phyloP scores from a whole-genome alignment of 768 basidiomycete species.

The Boletus subparvulus region DNA sequence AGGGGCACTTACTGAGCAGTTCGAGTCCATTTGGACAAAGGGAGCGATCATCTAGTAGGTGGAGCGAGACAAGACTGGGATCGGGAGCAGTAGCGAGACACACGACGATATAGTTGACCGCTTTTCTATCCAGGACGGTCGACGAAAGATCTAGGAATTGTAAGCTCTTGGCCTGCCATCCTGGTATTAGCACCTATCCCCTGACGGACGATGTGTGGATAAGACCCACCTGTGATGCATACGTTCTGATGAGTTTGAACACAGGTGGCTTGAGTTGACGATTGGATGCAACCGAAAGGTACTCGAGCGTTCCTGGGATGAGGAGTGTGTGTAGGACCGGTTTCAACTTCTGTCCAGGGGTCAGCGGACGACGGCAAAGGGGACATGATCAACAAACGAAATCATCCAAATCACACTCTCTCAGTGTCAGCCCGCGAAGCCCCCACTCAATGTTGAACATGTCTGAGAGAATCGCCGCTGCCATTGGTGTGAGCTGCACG shows the following conservation, averaged over 20 bases:
- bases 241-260: conserved; percentile 79
- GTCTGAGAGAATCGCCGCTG: no score
- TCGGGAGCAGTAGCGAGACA: conserved; percentile 48
- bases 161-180: conserved; percentile 63
- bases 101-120: conserved; percentile 76
- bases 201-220: neutral
- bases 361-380: neutral
- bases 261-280: conserved; percentile 72
- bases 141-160: conserved; percentile 91
- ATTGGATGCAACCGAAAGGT: conserved; percentile 86
- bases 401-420: conserved; percentile 87
- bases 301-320: conserved; percentile 76
- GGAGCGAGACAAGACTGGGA: conserved; percentile 67
- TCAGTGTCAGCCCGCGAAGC: conserved; percentile 76
- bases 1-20: conserved; percentile 60
- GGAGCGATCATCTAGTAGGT: conserved; percentile 84
- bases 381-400: conserved; percentile 44
- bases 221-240: conserved; percentile 61
- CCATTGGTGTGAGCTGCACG: no score
- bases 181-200: neutral
- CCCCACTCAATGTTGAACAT: conserved; percentile 94
- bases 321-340: conserved; percentile 88
- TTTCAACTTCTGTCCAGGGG: conserved; percentile 63
- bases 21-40: conserved; percentile 76
- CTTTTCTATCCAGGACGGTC: conserved; percentile 79